Conservation (phyloP, 2,329 filamentous ascomycete species). For the Aspergillus ruber region DNA sequence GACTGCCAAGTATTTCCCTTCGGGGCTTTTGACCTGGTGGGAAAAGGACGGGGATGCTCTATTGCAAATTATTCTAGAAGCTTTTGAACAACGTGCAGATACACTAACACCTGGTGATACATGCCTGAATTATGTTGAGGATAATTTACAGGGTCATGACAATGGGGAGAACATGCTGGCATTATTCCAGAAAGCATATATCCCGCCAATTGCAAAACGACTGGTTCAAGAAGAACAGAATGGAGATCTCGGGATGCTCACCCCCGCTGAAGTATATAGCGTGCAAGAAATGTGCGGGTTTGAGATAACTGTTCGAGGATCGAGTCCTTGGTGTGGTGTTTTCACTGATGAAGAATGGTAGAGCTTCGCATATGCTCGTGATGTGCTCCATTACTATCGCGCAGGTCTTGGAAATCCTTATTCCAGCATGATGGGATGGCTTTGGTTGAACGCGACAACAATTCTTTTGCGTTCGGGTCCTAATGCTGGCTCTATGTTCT, state of each 20-base stretch:
- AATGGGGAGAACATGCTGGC: slow-evolving; percentile 45
- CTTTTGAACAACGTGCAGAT: slow-evolving; percentile 43
- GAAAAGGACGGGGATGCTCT: slow-evolving; percentile 26
- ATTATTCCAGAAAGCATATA: slow-evolving; percentile 44
- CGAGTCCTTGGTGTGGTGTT: slow-evolving; percentile 51
- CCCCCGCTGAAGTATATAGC: slow-evolving; percentile 46
- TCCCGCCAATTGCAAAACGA: slow-evolving; percentile 40
- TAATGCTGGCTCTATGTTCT: slow-evolving; percentile 44
- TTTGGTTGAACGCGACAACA: slow-evolving; percentile 54
- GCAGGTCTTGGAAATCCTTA: slow-evolving; percentile 53
- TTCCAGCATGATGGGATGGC: slow-evolving; percentile 49
- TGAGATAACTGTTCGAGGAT: slow-evolving; percentile 49
- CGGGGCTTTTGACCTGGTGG: slow-evolving; percentile 50
- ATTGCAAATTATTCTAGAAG: slow-evolving; percentile 51
- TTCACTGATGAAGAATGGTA: slow-evolving; percentile 51
- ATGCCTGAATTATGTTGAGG: slow-evolving; percentile 33
- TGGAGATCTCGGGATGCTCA: slow-evolving; percentile 35
- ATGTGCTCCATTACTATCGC: slow-evolving; percentile 54
- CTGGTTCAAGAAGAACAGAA: slow-evolving; percentile 25
- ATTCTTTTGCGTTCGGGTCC: slow-evolving; percentile 42
- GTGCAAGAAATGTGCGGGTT: slow-evolving; percentile 60
- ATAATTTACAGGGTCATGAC: slow-evolving; percentile 41
- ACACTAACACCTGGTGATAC: slow-evolving; percentile 52
- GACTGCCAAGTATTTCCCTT: slow-evolving; percentile 50
- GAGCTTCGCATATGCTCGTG: slow-evolving; percentile 53